Base-by-base conservation (phyloP, 2,329 filamentous ascomycete genomes). In the Lachnellula subtilissima region DNA sequence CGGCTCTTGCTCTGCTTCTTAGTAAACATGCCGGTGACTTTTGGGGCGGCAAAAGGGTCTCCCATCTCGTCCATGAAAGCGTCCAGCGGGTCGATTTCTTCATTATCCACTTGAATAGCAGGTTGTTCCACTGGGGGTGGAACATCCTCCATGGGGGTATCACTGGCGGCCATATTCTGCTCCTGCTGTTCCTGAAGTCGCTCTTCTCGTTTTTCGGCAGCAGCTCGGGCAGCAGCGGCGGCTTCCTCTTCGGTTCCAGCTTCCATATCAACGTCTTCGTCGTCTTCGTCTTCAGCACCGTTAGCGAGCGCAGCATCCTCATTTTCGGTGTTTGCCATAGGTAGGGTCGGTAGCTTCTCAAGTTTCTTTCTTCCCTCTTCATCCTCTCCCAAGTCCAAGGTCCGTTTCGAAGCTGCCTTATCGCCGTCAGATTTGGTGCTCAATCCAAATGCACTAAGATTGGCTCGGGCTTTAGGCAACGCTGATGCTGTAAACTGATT, bases 191-290 rank as follows among this genome's bases (percentile, higher is more conserved):
- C 73, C 59, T 81, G 78, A 17, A 81, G 69, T 40, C 84, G 79
- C 64, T 89, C 85, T 62, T 89, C 88, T 55, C 93, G 89, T 65
- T 89, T 87, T 73, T 96, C 91, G 50, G 91, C 91, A 5, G 91
- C 89, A 23, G 89, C 88, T 59, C 91, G 84, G 53, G 91, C 89
- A 9, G 91, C 92, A 22, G 91, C 91, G 1, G 90, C 89, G 54
- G 88, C 86, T 70, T 94, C 91, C 70, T 96, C 92, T 70, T 97
- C 93, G 25, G 85, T 93, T 17, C 83, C 88, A 49, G 92, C 89
- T 67, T 86, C 79, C 76, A 85, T 87, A 60, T 87, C 88, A 52
- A 84, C 84, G 64, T 91, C 88, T 51, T 86, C 65, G 32, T 68
- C 89, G 53, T 86, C 84, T 53, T 87, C 86, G 56, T 78, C 78